A percentile compares a stretch with the other conserved stretches of the same genome.
Evolutionary conservation across 768 basidiomycete species (phyloP).

Genomic region (Lactarius indigo): DNA sequence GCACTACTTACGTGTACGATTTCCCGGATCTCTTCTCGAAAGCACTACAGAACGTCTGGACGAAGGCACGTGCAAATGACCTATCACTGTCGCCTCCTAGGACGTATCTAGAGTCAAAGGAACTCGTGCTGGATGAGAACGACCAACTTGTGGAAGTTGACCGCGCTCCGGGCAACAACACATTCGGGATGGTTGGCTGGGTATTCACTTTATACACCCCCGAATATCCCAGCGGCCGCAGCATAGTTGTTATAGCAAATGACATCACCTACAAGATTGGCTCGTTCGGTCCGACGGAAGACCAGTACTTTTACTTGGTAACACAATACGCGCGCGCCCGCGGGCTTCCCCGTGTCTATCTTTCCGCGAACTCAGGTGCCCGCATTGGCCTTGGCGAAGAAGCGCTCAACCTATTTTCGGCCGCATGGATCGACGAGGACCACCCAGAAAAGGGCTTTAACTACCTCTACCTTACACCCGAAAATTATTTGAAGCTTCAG

Average conservation of each 20-base stretch:
- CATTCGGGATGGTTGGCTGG: slow-evolving; percentile 98
- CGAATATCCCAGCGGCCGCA: slow-evolving; percentile 87
- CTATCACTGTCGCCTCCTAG: slow-evolving; percentile 72
- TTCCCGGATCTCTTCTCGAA: slow-evolving; percentile 99
- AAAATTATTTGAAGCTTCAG: slow-evolving; percentile 85
- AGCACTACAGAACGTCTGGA: slow-evolving; percentile 92
- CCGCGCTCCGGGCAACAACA: slow-evolving; percentile 90
- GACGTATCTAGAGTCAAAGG: slow-evolving; percentile 75
- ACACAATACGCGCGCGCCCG: slow-evolving; percentile 87
- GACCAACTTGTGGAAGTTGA: slow-evolving; percentile 89
- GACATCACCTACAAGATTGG: slow-evolving; percentile 99
- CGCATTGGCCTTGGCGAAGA: slow-evolving; percentile 96
- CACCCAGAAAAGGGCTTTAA: slow-evolving; percentile 93
- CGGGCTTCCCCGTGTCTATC: slow-evolving; percentile 92
- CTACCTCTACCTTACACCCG: slow-evolving; percentile 93
- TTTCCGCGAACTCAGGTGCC: slow-evolving; percentile 98
- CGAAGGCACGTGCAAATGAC: slow-evolving; percentile 59
- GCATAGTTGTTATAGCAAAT: slow-evolving; percentile 88
- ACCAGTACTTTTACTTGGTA: slow-evolving; percentile 94
- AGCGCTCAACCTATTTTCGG: slow-evolving; percentile 79
- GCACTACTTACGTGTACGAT: slow-evolving; percentile 98
- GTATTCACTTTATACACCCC: slow-evolving; percentile 89
- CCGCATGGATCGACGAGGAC: slow-evolving; percentile 79
- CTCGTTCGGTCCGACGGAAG: slow-evolving; percentile 93
- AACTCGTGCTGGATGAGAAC: slow-evolving; percentile 92